Conservation (phyloP, 805 yeast species). For the Pichia ethanolica region DNA sequence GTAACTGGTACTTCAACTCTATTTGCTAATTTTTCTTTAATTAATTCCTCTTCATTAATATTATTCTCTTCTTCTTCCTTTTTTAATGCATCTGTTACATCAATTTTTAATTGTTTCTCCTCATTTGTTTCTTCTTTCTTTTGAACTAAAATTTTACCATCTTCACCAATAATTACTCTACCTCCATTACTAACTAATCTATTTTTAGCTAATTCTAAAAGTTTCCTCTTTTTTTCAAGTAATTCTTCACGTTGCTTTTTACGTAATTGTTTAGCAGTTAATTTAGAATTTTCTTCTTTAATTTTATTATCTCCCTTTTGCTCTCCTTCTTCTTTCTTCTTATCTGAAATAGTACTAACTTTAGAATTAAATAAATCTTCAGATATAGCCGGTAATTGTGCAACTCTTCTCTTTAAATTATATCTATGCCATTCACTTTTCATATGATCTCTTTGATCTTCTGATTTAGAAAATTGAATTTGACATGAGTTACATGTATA, state of each 20-base stretch:
- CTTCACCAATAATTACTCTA: slow-evolving; percentile 16
- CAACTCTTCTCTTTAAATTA: slow-evolving; percentile 88
- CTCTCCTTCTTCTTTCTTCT: slow-evolving; percentile 18
- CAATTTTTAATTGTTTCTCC: slow-evolving; percentile 12
- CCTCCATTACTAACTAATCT: slow-evolving; percentile 31
- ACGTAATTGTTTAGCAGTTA: slow-evolving; percentile 36
- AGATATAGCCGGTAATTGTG: slow-evolving; percentile 61
- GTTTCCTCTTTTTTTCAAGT: slow-evolving; percentile 39
- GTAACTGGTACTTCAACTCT: slow-evolving; percentile 41
- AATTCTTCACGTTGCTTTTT: slow-evolving; percentile 43
- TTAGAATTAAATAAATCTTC: slow-evolving; percentile 25
- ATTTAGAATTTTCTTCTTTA: slow-evolving; percentile 3
- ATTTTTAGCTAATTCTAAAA: slow-evolving; percentile 40
- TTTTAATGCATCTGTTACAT: slow-evolving; percentile 14
- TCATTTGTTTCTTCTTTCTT: slow-evolving; percentile 12
- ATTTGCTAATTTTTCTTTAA: slow-evolving; percentile 38
- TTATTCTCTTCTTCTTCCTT: slow-evolving; percentile 14
- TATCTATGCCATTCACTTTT: slow-evolving; percentile 97
- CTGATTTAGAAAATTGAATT: slow-evolving; percentile 71
- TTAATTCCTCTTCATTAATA: slow-evolving; percentile 34
- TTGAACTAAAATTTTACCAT: slow-evolving; percentile 19
- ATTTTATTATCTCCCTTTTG: slow-evolving; percentile 11
- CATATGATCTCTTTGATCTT: slow-evolving; percentile 88
- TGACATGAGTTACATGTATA: slow-evolving; percentile 86
- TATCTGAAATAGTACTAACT: slow-evolving; percentile 19